Evolutionary conservation across 2,329 filamentous ascomycete genomes (phyloP).

Genomic region (Trematosphaeria pertusa): DNA sequence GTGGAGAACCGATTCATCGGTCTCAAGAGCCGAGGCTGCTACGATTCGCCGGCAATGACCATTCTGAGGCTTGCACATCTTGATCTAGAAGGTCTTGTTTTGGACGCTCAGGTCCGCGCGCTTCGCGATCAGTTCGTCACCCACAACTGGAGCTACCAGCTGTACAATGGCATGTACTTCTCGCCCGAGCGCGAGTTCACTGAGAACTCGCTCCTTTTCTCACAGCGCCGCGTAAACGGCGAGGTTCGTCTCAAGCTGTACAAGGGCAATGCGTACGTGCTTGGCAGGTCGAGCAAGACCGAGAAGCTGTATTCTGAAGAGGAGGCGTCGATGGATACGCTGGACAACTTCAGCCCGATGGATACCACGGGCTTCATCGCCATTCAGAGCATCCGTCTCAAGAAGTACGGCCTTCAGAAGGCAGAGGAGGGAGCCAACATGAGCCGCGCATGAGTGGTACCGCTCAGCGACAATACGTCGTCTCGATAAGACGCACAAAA

Average conservation of each 20-base stretch:
- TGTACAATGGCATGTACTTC: slow-evolving; percentile 72
- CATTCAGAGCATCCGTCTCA: slow-evolving; percentile 68
- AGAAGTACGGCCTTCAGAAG: slow-evolving; percentile 52
- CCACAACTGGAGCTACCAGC: slow-evolving; percentile 51
- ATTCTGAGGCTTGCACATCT: slow-evolving; percentile 64
- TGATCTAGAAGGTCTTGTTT: slow-evolving; percentile 70
- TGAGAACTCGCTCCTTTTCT: slow-evolving; percentile 62
- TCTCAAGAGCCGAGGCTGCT: slow-evolving; percentile 81
- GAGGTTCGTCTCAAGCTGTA: slow-evolving; percentile 68
- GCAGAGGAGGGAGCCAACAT: slow-evolving; percentile 38
- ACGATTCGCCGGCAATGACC: slow-evolving; percentile 63
- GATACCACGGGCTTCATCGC: slow-evolving; percentile 74
- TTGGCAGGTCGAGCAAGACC: slow-evolving; percentile 67
- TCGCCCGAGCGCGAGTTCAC: slow-evolving; percentile 75
- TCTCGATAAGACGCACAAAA: too few species aligned
- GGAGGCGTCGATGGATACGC: slow-evolving; percentile 73
- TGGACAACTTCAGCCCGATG: slow-evolving; percentile 70
- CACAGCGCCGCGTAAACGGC: slow-evolving; percentile 50
- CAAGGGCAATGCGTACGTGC: slow-evolving; percentile 69
- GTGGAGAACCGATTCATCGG: slow-evolving; percentile 83
- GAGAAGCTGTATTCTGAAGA: slow-evolving; percentile 73
- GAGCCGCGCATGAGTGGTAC: slow-evolving; percentile 2
- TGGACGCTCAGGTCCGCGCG: slow-evolving; percentile 72
- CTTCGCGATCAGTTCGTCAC: slow-evolving; percentile 76
- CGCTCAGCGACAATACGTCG: too few species aligned